Evolutionary conservation across 345 rosid species (phyloP).

Genomic region (Eucalyptus sp.): DNA sequence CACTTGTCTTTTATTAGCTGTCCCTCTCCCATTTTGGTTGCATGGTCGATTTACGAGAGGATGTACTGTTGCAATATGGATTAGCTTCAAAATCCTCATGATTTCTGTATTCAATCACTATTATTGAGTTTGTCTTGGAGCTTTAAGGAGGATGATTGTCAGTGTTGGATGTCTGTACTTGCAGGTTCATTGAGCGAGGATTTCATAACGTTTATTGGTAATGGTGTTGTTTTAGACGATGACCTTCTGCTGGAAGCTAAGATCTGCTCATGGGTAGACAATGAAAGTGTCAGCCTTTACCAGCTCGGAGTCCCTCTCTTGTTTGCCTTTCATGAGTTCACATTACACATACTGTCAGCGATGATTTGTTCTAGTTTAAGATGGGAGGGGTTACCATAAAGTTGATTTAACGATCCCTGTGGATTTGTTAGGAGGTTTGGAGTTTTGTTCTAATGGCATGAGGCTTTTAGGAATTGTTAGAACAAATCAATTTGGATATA

Average conservation of each 20-base stretch:
- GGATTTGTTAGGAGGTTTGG: neutral
- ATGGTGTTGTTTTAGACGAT: neutral
- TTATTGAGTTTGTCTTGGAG: neutral
- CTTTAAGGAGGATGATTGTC: neutral
- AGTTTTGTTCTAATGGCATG: neutral
- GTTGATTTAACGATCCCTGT: neutral
- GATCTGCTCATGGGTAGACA: neutral
- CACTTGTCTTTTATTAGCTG: neutral
- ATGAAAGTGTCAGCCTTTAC: neutral
- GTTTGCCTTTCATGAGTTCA: neutral
- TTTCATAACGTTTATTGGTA: neutral
- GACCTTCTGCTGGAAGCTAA: neutral
- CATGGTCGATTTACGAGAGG: neutral
- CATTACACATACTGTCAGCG: neutral
- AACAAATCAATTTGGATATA: neutral
- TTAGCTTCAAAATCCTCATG: neutral
- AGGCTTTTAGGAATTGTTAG: neutral
- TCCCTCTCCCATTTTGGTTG: neutral
- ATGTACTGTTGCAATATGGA: neutral
- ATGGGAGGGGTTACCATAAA: neutral
- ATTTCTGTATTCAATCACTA: neutral
- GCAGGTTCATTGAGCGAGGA: neutral
- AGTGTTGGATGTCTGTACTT: neutral
- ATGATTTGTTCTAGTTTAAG: neutral
- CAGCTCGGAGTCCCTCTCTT: neutral